These are phyloP conservation scores for Leucoagaricus sp. DNA, from an alignment of 1,284 basidiomycete species.

Conservation along the genomic window DNA sequence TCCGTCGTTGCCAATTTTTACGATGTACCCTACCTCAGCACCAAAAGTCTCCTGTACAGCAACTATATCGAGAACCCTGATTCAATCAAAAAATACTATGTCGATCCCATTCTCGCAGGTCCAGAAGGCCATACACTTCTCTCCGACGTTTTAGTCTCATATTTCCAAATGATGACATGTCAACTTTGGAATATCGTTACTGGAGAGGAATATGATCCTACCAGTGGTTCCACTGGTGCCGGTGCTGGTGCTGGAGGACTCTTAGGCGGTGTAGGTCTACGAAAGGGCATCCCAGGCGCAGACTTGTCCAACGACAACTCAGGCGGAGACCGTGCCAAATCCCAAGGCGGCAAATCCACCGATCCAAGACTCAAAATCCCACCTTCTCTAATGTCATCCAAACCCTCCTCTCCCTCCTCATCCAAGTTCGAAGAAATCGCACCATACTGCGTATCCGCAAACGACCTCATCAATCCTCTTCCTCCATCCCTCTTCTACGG, in stretches of 20 bases:
- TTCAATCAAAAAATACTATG: constrained; percentile 72
- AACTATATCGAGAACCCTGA: constrained; percentile 78
- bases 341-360: constrained; percentile 15
- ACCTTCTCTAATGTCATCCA: constrained; percentile 71
- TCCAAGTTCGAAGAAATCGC: constrained; percentile 79
- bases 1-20: constrained; percentile 92
- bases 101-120: constrained; percentile 84
- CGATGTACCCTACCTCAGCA: constrained; percentile 89
- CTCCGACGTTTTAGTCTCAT: constrained; percentile 83
- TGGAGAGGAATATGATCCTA: constrained; percentile 61
- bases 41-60: constrained; percentile 81
- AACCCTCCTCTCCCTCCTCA: constrained; percentile 39
- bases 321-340: constrained; percentile 1
- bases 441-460: constrained; percentile 90
- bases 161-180: constrained; percentile 88
- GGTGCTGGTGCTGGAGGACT: constrained; percentile 46
- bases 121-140: constrained; percentile 80
- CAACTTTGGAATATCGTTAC: constrained; percentile 77
- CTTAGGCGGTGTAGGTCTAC: constrained; percentile 73
- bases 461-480: constrained; percentile 93
- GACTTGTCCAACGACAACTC: constrained; percentile 23
- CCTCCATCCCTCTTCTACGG: constrained; percentile 89
- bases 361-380: constrained; percentile 55
- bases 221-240: background rate
- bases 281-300: constrained; percentile 55